Conservation (phyloP, 768 basidiomycete species). For the Boletus patriciae region DNA sequence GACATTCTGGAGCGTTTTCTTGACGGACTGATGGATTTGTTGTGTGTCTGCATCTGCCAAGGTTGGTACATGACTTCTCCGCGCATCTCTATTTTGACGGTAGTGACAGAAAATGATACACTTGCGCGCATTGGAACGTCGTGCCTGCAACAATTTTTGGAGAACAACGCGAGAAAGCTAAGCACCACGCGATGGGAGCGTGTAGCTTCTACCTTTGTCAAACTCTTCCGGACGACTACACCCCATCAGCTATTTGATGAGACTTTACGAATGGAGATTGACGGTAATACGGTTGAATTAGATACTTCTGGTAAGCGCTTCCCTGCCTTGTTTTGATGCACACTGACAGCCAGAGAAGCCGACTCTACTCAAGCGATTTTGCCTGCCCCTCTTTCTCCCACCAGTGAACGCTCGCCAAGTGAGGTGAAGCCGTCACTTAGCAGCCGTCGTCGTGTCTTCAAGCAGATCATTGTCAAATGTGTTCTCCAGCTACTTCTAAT, state of each 20-base stretch:
- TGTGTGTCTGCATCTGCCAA: conserved; percentile 98
- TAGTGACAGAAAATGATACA: conserved; percentile 86
- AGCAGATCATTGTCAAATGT: conserved; percentile 99
- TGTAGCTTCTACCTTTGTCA: conserved; percentile 89
- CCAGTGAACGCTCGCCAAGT: conserved; percentile 51
- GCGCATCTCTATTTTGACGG: conserved; percentile 3
- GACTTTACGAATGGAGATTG: conserved; percentile 80
- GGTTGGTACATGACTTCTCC: conserved; percentile 48
- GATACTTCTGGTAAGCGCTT: conserved; percentile 43
- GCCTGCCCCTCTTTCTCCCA: conserved; percentile 86
- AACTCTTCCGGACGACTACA: conserved; percentile 96
- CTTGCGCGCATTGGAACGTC: conserved; percentile 97
- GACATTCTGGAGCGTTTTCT: conserved; percentile 85
- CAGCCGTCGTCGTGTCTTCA: conserved; percentile 85
- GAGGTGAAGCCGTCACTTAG: conserved; percentile 55
- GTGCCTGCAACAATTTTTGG: conserved; percentile 93
- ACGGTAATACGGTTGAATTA: conserved; percentile 53
- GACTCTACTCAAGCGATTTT: conserved; percentile 68
- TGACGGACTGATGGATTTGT: conserved; percentile 89
- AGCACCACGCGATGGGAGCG: conserved; percentile 86
- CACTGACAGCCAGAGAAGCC: conserved; percentile 9
- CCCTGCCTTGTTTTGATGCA: not conserved
- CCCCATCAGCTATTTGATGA: conserved; percentile 98
- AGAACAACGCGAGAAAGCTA: conserved; percentile 88
- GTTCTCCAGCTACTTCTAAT: conserved; percentile 94